Percentiles rank a stretch among this genome's conserved stretches.
Evolutionary conservation across 345 rosid species (phyloP).

Genomic region (Clarkia xantiana): DNA sequence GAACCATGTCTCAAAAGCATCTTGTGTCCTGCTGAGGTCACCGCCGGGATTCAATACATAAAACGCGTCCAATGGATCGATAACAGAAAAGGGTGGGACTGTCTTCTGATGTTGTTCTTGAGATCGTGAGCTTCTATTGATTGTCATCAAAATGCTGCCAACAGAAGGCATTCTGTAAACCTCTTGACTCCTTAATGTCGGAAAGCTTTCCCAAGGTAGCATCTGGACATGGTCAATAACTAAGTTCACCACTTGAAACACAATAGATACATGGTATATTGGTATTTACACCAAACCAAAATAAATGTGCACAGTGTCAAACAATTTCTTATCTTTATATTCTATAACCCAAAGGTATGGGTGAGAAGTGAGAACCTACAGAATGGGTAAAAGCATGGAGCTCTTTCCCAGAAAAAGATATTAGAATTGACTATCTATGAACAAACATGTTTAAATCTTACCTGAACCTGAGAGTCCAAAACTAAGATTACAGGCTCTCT

Average conservation of each 20-base stretch:
- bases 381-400: too few relatives aligned
- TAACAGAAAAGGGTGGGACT: slow-evolving; percentile 38
- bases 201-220: slow-evolving; percentile 98
- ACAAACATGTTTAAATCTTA: slow-evolving; percentile 9
- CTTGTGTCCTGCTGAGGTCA: slow-evolving; percentile 53
- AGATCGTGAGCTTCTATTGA: slow-evolving; percentile 29
- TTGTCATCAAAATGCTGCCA: slow-evolving; percentile 44
- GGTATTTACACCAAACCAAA: too few relatives aligned
- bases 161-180: slow-evolving; percentile 94
- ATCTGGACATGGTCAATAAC: slow-evolving; percentile 32
- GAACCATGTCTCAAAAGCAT: slow-evolving; percentile 73
- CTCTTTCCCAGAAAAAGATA: background rate
- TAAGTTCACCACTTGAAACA: background rate
- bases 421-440: background rate
- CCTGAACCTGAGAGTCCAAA: slow-evolving; percentile 79
- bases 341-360: too few relatives aligned
- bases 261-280: too few relatives aligned
- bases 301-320: background rate
- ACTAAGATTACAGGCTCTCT: slow-evolving; percentile 70
- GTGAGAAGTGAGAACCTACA: too few relatives aligned
- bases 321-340: background rate
- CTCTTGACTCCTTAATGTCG: slow-evolving; percentile 68
- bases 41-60: slow-evolving; percentile 82
- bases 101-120: slow-evolving; percentile 24
- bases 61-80: slow-evolving; percentile 88